phyloP scores from a whole-genome alignment of 257 asterid genomes.

The Ajuga chamaepitys region DNA sequence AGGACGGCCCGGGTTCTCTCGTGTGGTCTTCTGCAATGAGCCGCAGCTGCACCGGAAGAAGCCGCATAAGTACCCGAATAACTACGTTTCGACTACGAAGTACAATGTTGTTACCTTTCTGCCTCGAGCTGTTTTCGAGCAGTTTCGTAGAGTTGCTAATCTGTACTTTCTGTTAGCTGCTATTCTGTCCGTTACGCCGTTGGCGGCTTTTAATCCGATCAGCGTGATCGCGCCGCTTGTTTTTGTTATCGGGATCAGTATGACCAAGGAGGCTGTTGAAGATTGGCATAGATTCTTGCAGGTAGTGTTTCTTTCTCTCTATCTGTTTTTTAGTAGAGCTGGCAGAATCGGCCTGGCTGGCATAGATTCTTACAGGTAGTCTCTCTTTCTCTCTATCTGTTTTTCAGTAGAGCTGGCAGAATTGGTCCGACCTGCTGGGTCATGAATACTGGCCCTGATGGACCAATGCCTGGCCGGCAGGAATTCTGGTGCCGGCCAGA shows the following conservation, averaged over 20 bases:
- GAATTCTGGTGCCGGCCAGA: too few species aligned
- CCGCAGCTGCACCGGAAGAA: slow-evolving; percentile 36
- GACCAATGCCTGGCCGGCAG: too few species aligned
- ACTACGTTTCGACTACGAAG: slow-evolving; percentile 58
- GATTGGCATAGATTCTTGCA: slow-evolving; percentile 64
- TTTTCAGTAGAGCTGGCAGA: too few species aligned
- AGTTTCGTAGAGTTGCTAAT: slow-evolving; percentile 60
- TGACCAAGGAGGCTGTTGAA: slow-evolving; percentile 61
- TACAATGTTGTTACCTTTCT: slow-evolving; percentile 45
- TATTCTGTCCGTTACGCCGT: slow-evolving; percentile 32
- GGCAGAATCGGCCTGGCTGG: too few species aligned
- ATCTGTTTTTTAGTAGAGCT: too few species aligned
- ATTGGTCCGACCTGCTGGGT: too few species aligned
- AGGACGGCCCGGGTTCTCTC: slow-evolving; percentile 44
- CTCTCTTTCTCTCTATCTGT: too few species aligned
- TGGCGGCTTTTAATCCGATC: slow-evolving; percentile 25
- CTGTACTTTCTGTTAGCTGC: slow-evolving; percentile 54
- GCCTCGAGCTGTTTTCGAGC: slow-evolving; percentile 58
- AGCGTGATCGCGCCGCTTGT: slow-evolving; percentile 49
- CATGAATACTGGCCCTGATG: too few species aligned
- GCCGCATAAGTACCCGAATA: slow-evolving; percentile 35
- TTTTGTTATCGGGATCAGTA: slow-evolving; percentile 55
- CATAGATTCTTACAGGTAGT: too few species aligned
- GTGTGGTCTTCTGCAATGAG: slow-evolving; percentile 51
- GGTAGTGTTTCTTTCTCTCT: slow-evolving; percentile 20